A percentile compares a stretch with the other conserved stretches of the same genome.
Evolutionary conservation across 306 rosid species (phyloP).

Genomic region (Lotus japonicus): DNA sequence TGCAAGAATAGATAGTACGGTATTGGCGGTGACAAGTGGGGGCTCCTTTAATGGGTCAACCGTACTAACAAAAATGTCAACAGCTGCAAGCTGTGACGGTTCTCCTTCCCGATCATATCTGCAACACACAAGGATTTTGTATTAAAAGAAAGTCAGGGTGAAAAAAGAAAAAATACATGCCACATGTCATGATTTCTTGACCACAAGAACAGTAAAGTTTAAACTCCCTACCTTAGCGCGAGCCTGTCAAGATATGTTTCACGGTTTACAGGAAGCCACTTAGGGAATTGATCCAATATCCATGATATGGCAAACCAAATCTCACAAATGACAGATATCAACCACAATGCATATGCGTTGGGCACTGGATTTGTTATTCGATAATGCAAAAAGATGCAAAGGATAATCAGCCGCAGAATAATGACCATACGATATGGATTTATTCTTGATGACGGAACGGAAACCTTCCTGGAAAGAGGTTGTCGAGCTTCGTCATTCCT

Average conservation of each 20-base stretch:
- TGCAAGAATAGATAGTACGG: slow-evolving; percentile 89
- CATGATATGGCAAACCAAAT: slow-evolving; percentile 97
- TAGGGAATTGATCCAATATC: slow-evolving; percentile 97
- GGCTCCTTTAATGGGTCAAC: slow-evolving; percentile 98
- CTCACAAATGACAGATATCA: slow-evolving; percentile 93
- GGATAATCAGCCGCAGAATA: slow-evolving; percentile 72
- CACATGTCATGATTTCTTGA: neutral
- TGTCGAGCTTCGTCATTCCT: slow-evolving; percentile 97
- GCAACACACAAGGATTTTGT: slow-evolving; percentile 19
- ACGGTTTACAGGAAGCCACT: slow-evolving; percentile 97
- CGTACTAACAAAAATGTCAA: slow-evolving; percentile 94
- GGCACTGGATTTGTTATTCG: slow-evolving; percentile 91
- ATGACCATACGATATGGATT: slow-evolving; percentile 95
- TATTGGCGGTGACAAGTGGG: slow-evolving; percentile 95
- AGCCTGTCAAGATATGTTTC: slow-evolving; percentile 96
- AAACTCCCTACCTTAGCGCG: slow-evolving; percentile 53
- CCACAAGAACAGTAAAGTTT: neutral
- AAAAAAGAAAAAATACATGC: neutral
- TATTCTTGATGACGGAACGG: slow-evolving; percentile 85
- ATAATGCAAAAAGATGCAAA: slow-evolving; percentile 85
- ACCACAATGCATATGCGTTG: slow-evolving; percentile 83
- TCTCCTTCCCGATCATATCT: slow-evolving; percentile 97
- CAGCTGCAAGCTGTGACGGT: slow-evolving; percentile 86
- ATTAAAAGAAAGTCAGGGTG: slow-evolving; percentile 19
- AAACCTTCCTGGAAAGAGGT: slow-evolving; percentile 93